Evolutionary conservation across 305 asterid genomes (phyloP).

Genomic region (Fraxinus platypoda): DNA sequence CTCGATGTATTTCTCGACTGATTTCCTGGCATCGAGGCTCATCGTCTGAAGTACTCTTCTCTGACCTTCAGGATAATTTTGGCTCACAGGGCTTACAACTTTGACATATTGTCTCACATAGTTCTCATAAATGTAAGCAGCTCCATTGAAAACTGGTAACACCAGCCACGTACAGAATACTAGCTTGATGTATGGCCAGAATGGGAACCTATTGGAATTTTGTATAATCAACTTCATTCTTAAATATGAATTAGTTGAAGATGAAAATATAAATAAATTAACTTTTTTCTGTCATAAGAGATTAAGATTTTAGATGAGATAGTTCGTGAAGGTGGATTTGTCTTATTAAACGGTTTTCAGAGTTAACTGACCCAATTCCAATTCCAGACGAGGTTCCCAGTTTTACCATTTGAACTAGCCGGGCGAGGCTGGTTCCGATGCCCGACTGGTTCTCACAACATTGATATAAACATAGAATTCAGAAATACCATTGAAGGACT

Average conservation of each 20-base stretch:
- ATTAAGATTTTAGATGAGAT: neutral
- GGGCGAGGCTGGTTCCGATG: neutral
- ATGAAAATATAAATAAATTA: neutral
- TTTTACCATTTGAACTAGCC: neutral
- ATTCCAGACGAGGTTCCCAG: neutral
- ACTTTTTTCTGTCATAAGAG: neutral
- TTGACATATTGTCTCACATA: conserved; percentile 64
- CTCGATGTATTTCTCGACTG: conserved; percentile 77
- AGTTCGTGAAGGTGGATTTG: neutral
- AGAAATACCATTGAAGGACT: conserved; percentile 67
- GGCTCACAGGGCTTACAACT: conserved; percentile 51
- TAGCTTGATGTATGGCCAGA: conserved; percentile 63
- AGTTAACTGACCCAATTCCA: neutral
- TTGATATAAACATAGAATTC: neutral
- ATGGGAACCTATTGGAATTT: conserved; percentile 59
- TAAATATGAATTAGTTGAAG: neutral
- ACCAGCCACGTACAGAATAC: conserved; percentile 27
- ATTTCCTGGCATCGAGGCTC: conserved; percentile 87
- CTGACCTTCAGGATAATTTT: conserved; percentile 58
- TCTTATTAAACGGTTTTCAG: neutral
- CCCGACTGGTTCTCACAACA: neutral
- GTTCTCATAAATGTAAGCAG: conserved; percentile 66
- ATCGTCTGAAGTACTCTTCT: conserved; percentile 81
- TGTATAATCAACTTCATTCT: neutral
- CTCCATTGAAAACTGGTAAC: conserved; percentile 45